Percentiles rank a stretch among this genome's conserved stretches.
Conservation (phyloP, 1,139 yeast species). For the Candida pseudoviswanathii region DNA sequence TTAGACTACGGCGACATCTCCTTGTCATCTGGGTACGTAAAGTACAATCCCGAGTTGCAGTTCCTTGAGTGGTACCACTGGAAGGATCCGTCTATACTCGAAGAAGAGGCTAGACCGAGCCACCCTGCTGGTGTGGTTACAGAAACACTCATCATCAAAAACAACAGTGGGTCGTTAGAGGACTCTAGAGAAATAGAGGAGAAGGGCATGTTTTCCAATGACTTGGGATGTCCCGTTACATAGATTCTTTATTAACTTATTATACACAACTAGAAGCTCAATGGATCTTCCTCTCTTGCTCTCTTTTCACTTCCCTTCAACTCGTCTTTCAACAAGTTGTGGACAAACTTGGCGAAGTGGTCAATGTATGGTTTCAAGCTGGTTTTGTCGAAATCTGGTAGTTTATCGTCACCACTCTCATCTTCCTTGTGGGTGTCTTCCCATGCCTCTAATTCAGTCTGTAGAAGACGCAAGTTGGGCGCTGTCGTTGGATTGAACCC, state of each 20-base stretch:
- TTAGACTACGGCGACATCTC: constrained; percentile 45
- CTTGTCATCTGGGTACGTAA: constrained; percentile 58
- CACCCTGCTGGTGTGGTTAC: constrained; percentile 14
- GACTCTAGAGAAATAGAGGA: constrained; percentile 25
- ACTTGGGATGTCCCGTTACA: constrained; percentile 23
- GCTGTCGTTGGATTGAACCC: constrained; percentile 80
- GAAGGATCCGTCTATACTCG: constrained; percentile 8
- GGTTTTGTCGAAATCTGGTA: constrained; percentile 62
- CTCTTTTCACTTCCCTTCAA: constrained; percentile 45
- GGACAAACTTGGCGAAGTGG: constrained; percentile 68
- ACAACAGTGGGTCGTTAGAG: constrained; percentile 41
- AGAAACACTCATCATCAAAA: constrained; percentile 42
- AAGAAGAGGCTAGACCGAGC: constrained; percentile 10
- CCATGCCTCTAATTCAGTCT: constrained; percentile 53
- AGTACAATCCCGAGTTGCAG: constrained; percentile 52
- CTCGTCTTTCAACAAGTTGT: constrained; percentile 58
- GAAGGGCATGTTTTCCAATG: constrained; percentile 15
- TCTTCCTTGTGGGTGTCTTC: constrained; percentile 27
- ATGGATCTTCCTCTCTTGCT: constrained; percentile 34
- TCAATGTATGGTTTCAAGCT: constrained; percentile 74
- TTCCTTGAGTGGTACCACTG: constrained; percentile 73
- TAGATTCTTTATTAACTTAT: constrained; percentile 9
- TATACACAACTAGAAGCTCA: constrained; percentile 4
- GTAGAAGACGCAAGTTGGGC: constrained; percentile 70
- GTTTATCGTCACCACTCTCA: constrained; percentile 16